phyloP scores from a whole-genome alignment of 495 filamentous ascomycete genomes.

The Acidomyces sp. region DNA sequence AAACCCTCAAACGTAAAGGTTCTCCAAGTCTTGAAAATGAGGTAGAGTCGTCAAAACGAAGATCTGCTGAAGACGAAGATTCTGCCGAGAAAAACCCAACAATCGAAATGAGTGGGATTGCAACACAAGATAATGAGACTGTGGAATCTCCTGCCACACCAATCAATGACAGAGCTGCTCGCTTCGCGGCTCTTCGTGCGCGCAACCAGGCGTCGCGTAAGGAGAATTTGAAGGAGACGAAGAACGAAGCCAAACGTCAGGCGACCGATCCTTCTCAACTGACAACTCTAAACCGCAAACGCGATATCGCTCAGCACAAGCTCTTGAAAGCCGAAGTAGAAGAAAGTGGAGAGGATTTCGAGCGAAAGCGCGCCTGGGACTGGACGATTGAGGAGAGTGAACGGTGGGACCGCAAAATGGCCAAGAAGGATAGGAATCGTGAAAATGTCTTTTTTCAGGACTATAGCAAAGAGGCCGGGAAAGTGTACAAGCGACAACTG shows the following conservation, averaged over 20 bases:
- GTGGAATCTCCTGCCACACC: neutral
- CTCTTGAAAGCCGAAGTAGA: slow-evolving; percentile 83
- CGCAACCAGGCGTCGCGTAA: slow-evolving; percentile 40
- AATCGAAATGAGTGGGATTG: neutral
- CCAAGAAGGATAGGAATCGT: slow-evolving; percentile 69
- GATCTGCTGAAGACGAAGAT: slow-evolving; percentile 8
- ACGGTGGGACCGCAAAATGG: slow-evolving; percentile 79
- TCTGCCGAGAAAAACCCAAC: neutral
- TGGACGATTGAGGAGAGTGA: slow-evolving; percentile 93
- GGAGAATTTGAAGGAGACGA: slow-evolving; percentile 66
- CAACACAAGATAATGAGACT: neutral
- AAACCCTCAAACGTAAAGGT: slow-evolving; percentile 16
- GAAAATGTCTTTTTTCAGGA: slow-evolving; percentile 85
- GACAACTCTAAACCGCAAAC: slow-evolving; percentile 59
- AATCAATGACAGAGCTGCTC: slow-evolving; percentile 18
- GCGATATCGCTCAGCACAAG: slow-evolving; percentile 79
- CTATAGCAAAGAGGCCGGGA: slow-evolving; percentile 71
- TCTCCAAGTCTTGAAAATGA: slow-evolving; percentile 19
- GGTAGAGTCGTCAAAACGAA: slow-evolving; percentile 15
- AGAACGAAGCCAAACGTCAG: slow-evolving; percentile 67
- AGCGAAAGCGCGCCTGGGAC: slow-evolving; percentile 96
- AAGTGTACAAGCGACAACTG: slow-evolving; percentile 88
- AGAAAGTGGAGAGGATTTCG: slow-evolving; percentile 79
- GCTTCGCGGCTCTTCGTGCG: slow-evolving; percentile 76
- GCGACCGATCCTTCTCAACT: slow-evolving; percentile 62